Evolutionary conservation across 768 basidiomycete genomes (phyloP).

Genomic region (Suillus weaverae): DNA sequence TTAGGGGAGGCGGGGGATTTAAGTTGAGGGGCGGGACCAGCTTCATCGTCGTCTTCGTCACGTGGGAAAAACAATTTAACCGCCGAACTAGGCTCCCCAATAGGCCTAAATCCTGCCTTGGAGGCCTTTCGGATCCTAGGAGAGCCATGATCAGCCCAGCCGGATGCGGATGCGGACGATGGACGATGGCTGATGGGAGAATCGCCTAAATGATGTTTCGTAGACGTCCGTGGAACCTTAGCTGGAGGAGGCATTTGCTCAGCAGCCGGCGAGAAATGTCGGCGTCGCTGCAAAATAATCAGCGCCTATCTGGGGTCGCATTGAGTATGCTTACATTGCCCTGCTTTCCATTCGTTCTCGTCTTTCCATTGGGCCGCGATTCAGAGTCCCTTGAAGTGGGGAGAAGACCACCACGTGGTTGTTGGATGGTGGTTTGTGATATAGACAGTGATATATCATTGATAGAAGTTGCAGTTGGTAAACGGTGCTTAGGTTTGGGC

Average conservation of each 20-base stretch:
- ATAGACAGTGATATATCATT: constrained; percentile 32
- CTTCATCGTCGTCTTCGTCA: constrained; percentile 55
- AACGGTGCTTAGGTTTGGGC: constrained; percentile 59
- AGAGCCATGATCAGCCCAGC: constrained; percentile 20
- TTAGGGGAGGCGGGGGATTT: constrained; percentile 18
- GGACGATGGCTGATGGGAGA: constrained; percentile 6
- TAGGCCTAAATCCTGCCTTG: constrained; percentile 65
- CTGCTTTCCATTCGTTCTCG: constrained; percentile 39
- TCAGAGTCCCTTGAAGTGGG: constrained; percentile 19
- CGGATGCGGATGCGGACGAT: constrained; percentile 12
- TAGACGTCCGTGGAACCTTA: constrained; percentile 19
- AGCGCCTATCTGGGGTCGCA: constrained; percentile 7
- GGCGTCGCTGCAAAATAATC: constrained; percentile 18
- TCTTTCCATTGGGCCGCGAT: constrained; percentile 37
- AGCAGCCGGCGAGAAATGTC: constrained; percentile 24
- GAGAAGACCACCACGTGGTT: constrained; percentile 10
- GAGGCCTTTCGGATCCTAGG: constrained; percentile 29
- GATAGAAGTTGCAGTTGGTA: constrained; percentile 51
- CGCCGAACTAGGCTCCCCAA: constrained; percentile 50
- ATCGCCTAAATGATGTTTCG: constrained; percentile 20
- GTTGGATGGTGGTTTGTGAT: constrained; percentile 30
- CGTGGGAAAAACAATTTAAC: constrained; percentile 82
- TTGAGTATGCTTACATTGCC: constrained; percentile 23
- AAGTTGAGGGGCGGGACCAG: constrained; percentile 21
- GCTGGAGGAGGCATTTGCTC: constrained; percentile 37